These are phyloP conservation scores for Sclerotinia minor DNA, from an alignment of 2,329 filamentous ascomycete species.

Conservation along the genomic window DNA sequence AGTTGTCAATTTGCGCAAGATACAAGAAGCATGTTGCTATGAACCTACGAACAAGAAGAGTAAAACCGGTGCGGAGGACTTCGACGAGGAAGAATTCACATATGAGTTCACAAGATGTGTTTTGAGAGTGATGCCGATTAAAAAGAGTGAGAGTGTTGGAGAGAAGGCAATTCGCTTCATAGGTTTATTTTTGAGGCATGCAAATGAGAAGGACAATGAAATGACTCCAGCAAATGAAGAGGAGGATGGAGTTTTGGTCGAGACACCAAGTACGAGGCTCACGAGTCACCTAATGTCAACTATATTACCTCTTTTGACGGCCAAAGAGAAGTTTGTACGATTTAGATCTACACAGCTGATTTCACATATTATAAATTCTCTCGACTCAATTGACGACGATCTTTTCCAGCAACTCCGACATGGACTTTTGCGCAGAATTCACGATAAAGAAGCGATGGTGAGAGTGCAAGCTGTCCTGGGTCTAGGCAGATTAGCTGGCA, in stretches of 20 bases:
- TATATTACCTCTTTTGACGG: constrained; percentile 71
- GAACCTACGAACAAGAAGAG: constrained; percentile 57
- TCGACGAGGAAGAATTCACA: constrained; percentile 86
- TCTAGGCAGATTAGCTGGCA: constrained; percentile 79
- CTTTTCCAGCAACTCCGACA: constrained; percentile 80
- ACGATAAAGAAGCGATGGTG: constrained; percentile 92
- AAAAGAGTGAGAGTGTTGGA: constrained; percentile 86
- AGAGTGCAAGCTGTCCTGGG: constrained; percentile 89
- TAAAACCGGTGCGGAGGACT: constrained; percentile 59
- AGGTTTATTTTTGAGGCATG: constrained; percentile 78
- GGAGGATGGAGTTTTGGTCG: constrained; percentile 69
- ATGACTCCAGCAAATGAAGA: constrained; percentile 62
- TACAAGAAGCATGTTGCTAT: constrained; percentile 82
- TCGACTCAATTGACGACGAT: constrained; percentile 90
- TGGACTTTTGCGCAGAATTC: constrained; percentile 78
- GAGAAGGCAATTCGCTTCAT: constrained; percentile 84
- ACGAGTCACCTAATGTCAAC: constrained; percentile 71
- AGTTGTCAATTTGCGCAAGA: constrained; percentile 80
- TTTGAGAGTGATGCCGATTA: constrained; percentile 77
- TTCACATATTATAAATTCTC: constrained; percentile 86
- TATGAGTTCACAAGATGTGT: constrained; percentile 81
- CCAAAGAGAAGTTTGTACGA: constrained; percentile 90
- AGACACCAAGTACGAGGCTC: constrained; percentile 82
- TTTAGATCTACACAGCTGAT: constrained; percentile 89
- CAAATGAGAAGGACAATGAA: constrained; percentile 69